Conservation (phyloP, 768 basidiomycete species). For the Mycena indigotica region DNA sequence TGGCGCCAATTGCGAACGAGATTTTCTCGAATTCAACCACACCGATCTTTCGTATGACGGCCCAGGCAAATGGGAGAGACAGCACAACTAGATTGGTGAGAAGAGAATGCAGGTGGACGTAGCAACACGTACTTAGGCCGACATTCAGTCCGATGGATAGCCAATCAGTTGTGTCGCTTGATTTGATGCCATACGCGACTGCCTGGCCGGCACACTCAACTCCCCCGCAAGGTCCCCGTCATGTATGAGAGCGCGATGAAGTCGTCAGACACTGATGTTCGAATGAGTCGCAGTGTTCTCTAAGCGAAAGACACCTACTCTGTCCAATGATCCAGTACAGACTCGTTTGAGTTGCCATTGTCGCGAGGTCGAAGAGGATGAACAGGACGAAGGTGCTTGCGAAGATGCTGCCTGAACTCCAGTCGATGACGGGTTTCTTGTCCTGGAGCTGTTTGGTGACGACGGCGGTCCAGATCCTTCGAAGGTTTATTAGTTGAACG, state of each 20-base stretch:
- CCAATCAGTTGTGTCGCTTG: conserved; percentile 35
- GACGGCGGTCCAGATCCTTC: conserved; percentile 34
- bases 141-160: conserved; percentile 36
- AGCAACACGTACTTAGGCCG: conserved; percentile 31
- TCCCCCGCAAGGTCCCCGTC: conserved; percentile 36
- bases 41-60: conserved; percentile 34
- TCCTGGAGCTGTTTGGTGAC: conserved; percentile 35
- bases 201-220: conserved; percentile 37
- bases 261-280: conserved; percentile 33
- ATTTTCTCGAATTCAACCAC: conserved; percentile 32
- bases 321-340: conserved; percentile 36
- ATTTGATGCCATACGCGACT: conserved; percentile 37
- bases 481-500: background rate
- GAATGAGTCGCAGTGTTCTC: background rate
- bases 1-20: conserved; percentile 15
- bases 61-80: conserved; percentile 35
- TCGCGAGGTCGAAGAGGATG: conserved; percentile 34
- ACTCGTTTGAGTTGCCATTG: conserved; percentile 37
- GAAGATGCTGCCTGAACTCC: conserved; percentile 33
- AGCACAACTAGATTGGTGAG: conserved; percentile 26
- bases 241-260: conserved; percentile 36
- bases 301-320: conserved; percentile 23
- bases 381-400: conserved; percentile 33
- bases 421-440: conserved; percentile 34
- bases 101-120: too few relatives aligned